Evolutionary conservation across 257 asterid genomes (phyloP).

Genomic region (Paraleonurus japonicus): DNA sequence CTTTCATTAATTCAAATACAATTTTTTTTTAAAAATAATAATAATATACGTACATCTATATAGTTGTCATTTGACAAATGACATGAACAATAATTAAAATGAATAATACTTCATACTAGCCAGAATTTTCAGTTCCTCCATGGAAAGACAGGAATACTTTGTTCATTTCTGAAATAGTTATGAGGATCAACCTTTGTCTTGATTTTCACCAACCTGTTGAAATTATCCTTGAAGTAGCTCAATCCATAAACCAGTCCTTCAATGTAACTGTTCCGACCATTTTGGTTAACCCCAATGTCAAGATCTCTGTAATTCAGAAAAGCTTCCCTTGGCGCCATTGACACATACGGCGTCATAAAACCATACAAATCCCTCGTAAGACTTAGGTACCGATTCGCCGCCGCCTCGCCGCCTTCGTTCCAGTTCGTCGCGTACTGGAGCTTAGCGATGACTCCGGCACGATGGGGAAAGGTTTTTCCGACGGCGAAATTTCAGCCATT

Average conservation of each 20-base stretch:
- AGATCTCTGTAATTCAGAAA: slow-evolving; percentile 48
- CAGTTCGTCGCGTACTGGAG: slow-evolving; percentile 48
- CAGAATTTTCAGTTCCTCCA: slow-evolving; percentile 21
- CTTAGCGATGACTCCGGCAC: slow-evolving; percentile 44
- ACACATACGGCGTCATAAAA: slow-evolving; percentile 46
- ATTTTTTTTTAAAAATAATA: not conserved
- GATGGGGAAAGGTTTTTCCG: slow-evolving; percentile 47
- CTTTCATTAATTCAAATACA: not conserved
- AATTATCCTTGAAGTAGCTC: slow-evolving; percentile 42
- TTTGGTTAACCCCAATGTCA: slow-evolving; percentile 37
- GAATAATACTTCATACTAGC: too few species aligned
- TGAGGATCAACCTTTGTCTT: slow-evolving; percentile 43
- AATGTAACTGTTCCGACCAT: slow-evolving; percentile 31
- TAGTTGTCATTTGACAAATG: not conserved
- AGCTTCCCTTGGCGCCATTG: slow-evolving; percentile 39
- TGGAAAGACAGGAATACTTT: slow-evolving; percentile 42
- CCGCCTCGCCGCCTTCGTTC: slow-evolving; percentile 39
- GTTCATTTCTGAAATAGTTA: slow-evolving; percentile 43
- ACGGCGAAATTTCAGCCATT: slow-evolving; percentile 40
- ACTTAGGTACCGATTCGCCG: slow-evolving; percentile 22
- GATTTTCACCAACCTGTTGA: slow-evolving; percentile 40
- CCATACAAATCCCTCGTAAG: slow-evolving; percentile 27
- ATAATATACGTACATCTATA: not conserved
- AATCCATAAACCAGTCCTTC: slow-evolving; percentile 45
- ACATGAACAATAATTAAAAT: not conserved